Evolutionary conservation across 331 rosid genomes (phyloP).

Genomic region (Malus hybrid): DNA sequence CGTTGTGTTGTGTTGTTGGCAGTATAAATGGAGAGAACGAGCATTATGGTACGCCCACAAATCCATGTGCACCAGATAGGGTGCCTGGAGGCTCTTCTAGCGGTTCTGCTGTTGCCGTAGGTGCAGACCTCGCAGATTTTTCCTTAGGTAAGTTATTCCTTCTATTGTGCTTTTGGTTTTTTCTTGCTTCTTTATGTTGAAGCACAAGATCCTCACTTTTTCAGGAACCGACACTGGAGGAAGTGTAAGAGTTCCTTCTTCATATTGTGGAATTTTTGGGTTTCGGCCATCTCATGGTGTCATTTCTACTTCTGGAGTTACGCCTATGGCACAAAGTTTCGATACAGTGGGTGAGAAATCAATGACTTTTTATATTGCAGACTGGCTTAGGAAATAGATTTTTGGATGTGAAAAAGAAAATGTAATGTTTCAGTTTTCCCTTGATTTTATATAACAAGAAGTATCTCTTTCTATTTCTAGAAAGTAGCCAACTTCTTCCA

Average conservation of each 20-base stretch:
- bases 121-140: conserved; percentile 79
- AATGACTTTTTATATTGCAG: not conserved
- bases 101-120: conserved; percentile 93
- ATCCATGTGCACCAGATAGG: conserved; percentile 69
- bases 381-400: not conserved
- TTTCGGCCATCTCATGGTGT: conserved; percentile 79
- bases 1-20: conserved; percentile 22
- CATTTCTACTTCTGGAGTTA: conserved; percentile 57
- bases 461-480: not conserved
- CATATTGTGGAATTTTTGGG: conserved; percentile 88
- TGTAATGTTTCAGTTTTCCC: not conserved
- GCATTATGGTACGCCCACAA: conserved; percentile 87
- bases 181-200: conserved; percentile 11
- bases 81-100: conserved; percentile 98
- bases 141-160: conserved; percentile 48
- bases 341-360: conserved; percentile 75
- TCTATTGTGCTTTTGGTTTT: not conserved
- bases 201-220: not conserved
- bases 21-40: conserved; percentile 81
- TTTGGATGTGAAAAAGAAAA: not conserved
- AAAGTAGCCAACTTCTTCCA: not conserved
- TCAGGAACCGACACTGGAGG: conserved; percentile 97
- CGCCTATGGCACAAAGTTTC: conserved; percentile 86
- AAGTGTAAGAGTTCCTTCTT: conserved; percentile 89
- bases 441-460: not conserved